phyloP scores from a whole-genome alignment of 306 rosid species.

The Calophaca sinica region DNA sequence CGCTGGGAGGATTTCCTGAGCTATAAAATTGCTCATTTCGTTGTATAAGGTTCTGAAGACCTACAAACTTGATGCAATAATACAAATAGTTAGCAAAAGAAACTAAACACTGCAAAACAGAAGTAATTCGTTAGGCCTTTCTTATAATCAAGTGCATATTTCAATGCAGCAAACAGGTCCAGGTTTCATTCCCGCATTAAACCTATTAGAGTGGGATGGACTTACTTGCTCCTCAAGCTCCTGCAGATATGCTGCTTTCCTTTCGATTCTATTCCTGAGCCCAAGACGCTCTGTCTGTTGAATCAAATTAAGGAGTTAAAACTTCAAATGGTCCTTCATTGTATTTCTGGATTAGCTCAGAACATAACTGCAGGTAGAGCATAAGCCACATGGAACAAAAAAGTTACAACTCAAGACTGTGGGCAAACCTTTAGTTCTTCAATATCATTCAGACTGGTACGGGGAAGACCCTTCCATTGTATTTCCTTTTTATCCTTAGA shows the following conservation, averaged over 20 bases:
- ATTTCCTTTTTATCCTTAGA: conserved; percentile 98
- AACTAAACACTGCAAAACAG: conserved; percentile 14
- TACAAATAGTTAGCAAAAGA: conserved; percentile 51
- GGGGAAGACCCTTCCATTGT: conserved; percentile 99
- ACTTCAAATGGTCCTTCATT: background rate
- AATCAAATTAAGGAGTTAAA: conserved; percentile 49
- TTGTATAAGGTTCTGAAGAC: conserved; percentile 89
- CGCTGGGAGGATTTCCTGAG: conserved; percentile 87
- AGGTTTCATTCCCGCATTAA: conserved; percentile 19
- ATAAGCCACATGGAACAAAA: background rate
- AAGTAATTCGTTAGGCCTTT: conserved; percentile 2
- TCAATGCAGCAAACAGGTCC: conserved; percentile 34
- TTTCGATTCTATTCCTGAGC: conserved; percentile 80
- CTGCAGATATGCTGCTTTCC: conserved; percentile 92
- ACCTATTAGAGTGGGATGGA: conserved; percentile 28
- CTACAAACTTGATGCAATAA: conserved; percentile 68
- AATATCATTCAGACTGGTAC: conserved; percentile 80
- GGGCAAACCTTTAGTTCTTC: conserved; percentile 86
- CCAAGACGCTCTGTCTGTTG: conserved; percentile 77
- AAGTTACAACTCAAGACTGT: conserved; percentile 37
- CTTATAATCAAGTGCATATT: conserved; percentile 32
- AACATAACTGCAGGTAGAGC: conserved; percentile 38
- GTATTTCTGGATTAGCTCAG: conserved; percentile 1
- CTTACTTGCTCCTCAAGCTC: conserved; percentile 96
- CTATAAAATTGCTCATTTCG: conserved; percentile 86